These are phyloP conservation scores for Graphium sp. DNA, from an alignment of 2,329 filamentous ascomycete species.

Conservation along the genomic window DNA sequence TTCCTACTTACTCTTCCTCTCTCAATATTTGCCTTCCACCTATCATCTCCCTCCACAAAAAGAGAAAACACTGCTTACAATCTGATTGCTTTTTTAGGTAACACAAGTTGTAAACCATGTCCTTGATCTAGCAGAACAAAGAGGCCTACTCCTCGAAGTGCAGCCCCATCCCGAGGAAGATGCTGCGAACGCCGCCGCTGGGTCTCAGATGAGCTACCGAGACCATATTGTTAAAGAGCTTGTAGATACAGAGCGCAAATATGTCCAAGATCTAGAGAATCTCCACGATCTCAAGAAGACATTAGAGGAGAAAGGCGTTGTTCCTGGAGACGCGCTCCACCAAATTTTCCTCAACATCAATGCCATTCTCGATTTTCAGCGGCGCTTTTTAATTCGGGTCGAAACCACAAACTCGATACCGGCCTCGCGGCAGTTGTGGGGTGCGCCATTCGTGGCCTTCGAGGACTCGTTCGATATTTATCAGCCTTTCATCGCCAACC, in stretches of 20 bases:
- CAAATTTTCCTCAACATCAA: constrained; percentile 96
- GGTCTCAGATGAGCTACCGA: constrained; percentile 54
- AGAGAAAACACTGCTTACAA: no score
- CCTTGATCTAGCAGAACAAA: constrained; percentile 67
- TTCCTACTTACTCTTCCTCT: neutral
- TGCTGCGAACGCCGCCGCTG: constrained; percentile 24
- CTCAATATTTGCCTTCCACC: no score
- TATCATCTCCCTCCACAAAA: no score
- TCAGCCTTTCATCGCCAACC: constrained; percentile 93
- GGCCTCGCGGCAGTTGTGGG: constrained; percentile 71
- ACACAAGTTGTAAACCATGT: constrained; percentile 86
- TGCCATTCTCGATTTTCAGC: constrained; percentile 84
- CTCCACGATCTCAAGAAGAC: constrained; percentile 82
- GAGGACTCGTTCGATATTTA: constrained; percentile 86
- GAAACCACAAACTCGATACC: constrained; percentile 86
- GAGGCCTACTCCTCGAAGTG: constrained; percentile 51
- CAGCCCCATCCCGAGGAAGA: constrained; percentile 41
- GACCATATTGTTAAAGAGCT: constrained; percentile 86
- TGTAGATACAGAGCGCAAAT: constrained; percentile 90
- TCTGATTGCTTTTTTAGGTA: constrained; percentile 27
- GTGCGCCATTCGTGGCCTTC: constrained; percentile 72
- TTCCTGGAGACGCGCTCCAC: constrained; percentile 81
- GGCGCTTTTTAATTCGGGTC: constrained; percentile 84
- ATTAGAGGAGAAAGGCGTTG: constrained; percentile 71
- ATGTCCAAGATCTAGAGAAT: constrained; percentile 92